Evolutionary conservation across 768 basidiomycete species (phyloP).

Genomic region (Exidia glandulosa): DNA sequence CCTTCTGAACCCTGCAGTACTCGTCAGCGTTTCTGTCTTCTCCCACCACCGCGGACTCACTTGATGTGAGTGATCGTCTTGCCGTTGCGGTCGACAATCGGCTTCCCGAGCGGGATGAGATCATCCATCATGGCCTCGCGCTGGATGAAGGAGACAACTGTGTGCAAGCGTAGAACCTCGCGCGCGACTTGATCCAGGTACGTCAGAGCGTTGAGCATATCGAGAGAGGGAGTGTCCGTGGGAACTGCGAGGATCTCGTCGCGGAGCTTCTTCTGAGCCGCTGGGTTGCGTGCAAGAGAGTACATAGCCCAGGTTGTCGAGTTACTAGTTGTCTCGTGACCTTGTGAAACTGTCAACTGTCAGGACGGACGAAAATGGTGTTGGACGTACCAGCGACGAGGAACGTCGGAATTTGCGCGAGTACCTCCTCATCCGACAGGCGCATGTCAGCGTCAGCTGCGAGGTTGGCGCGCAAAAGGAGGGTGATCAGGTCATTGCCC

Average conservation of each 20-base stretch:
- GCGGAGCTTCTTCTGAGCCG: constrained; percentile 16
- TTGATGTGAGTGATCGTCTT: constrained; percentile 5
- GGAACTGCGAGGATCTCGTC: constrained; percentile 11
- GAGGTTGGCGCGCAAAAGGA: constrained; percentile 21
- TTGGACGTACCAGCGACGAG: background rate
- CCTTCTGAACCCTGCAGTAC: background rate
- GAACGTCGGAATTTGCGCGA: constrained; percentile 10
- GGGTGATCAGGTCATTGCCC: constrained; percentile 17
- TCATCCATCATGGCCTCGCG: constrained; percentile 27
- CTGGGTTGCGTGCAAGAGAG: constrained; percentile 18
- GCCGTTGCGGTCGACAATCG: constrained; percentile 18
- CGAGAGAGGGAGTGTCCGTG: constrained; percentile 6
- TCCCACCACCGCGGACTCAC: constrained; percentile 1
- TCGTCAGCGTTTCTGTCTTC: background rate
- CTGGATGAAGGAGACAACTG: constrained; percentile 39
- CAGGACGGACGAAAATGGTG: background rate
- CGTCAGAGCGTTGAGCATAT: constrained; percentile 29
- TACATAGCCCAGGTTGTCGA: constrained; percentile 21
- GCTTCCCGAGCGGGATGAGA: constrained; percentile 36
- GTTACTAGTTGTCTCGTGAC: constrained; percentile 13
- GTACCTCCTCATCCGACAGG: constrained; percentile 20
- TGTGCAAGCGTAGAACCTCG: constrained; percentile 43
- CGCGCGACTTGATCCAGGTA: constrained; percentile 55
- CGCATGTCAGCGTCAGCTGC: constrained; percentile 12
- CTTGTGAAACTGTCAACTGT: background rate